Percentiles rank a stretch among this genome's conserved stretches.
Evolutionary conservation across 495 filamentous ascomycete genomes (phyloP).

Genomic region (Trichocladium antarcticum): DNA sequence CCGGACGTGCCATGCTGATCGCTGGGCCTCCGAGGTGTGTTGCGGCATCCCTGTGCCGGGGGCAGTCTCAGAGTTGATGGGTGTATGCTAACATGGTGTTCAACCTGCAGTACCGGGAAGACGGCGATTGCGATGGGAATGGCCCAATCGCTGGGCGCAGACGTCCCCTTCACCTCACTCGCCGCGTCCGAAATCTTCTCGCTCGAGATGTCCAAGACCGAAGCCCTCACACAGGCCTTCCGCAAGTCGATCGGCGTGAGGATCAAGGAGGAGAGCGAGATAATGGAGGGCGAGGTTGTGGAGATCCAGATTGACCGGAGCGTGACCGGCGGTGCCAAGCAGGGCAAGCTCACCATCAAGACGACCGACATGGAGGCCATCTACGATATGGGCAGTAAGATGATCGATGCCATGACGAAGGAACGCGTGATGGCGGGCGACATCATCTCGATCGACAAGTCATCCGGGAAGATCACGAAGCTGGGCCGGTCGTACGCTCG

Average conservation of each 20-base stretch:
- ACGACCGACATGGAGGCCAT: constrained; percentile 99
- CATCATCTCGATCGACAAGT: constrained; percentile 96
- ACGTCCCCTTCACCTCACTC: constrained; percentile 93
- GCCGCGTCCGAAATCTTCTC: constrained; percentile 96
- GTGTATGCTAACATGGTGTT: constrained; percentile 4
- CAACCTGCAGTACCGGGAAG: constrained; percentile 65
- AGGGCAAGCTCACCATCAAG: constrained; percentile 98
- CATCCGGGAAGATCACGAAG: constrained; percentile 94
- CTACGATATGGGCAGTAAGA: constrained; percentile 97
- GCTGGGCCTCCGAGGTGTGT: constrained; percentile 75
- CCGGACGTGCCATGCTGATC: constrained; percentile 87
- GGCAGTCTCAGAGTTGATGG: not conserved
- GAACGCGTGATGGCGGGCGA: constrained; percentile 98
- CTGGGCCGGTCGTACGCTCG: constrained; percentile 86
- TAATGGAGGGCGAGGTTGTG: constrained; percentile 98
- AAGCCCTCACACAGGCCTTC: constrained; percentile 95
- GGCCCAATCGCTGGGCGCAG: constrained; percentile 84
- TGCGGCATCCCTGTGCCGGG: not conserved
- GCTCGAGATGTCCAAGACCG: constrained; percentile 97
- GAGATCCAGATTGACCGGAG: constrained; percentile 98
- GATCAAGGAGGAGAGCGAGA: constrained; percentile 97
- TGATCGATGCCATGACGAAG: constrained; percentile 99
- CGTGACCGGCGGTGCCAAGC: constrained; percentile 90
- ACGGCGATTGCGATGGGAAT: constrained; percentile 98
- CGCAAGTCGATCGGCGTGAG: constrained; percentile 91